Percentiles rank a stretch among this genome's conserved stretches.
These are phyloP conservation scores for Stenocarpella maydis DNA, from an alignment of 2,329 filamentous ascomycete genomes.

Conservation along the genomic window DNA sequence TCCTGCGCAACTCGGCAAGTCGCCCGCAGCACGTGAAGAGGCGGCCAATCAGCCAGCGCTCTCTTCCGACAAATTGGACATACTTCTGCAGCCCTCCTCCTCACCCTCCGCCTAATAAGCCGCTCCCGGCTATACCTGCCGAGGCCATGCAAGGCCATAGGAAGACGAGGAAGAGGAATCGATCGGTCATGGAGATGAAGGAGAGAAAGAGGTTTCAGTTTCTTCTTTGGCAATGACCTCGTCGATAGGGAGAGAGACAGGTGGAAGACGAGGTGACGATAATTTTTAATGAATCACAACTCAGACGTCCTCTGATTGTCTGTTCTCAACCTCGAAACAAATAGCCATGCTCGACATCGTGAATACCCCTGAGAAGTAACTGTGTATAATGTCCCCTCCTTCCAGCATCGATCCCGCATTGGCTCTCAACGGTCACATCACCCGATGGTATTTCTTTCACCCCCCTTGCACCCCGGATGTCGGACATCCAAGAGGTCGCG, in stretches of 20 bases:
- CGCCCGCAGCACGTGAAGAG: background rate
- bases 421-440: background rate
- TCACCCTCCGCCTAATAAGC: conserved; percentile 22
- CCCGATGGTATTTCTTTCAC: no score
- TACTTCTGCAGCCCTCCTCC: conserved; percentile 19
- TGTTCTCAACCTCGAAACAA: background rate
- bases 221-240: background rate
- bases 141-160: background rate
- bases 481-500: background rate
- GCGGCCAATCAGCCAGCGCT: conserved; percentile 19
- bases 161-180: conserved; percentile 19
- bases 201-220: conserved; percentile 27
- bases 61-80: conserved; percentile 16
- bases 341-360: background rate
- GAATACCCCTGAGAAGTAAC: background rate
- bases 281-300: conserved; percentile 23
- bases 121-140: conserved; percentile 17
- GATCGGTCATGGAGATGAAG: conserved; percentile 22
- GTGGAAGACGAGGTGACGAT: background rate
- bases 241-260: no score
- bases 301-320: background rate
- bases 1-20: conserved; percentile 5
- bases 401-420: background rate
- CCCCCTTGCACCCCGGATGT: background rate
- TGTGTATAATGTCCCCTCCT: no score